These are phyloP conservation scores for Talaromyces amestolkiae DNA, from an alignment of 2,329 filamentous ascomycete genomes.

Conservation along the genomic window DNA sequence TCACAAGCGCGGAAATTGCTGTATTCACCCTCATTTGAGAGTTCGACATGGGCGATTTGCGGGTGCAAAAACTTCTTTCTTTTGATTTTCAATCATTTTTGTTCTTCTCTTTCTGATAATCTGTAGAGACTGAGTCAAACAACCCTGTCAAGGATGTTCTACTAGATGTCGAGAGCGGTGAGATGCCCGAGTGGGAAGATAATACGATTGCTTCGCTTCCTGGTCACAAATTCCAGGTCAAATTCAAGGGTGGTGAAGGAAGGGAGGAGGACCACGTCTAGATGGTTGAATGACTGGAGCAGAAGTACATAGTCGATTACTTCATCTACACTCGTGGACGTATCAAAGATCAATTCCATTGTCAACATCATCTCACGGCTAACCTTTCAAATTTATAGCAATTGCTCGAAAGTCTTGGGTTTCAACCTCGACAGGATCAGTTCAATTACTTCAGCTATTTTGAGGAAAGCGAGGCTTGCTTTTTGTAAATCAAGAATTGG, in stretches of 20 bases:
- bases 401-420: not conserved
- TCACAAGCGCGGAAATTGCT: not conserved
- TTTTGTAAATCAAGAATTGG: not conserved
- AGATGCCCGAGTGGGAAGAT: slow-evolving; percentile 1
- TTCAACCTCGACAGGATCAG: not conserved
- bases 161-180: not conserved
- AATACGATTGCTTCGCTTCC: slow-evolving; percentile 14
- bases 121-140: not conserved
- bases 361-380: not conserved
- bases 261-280: not conserved
- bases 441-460: not conserved
- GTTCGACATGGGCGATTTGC: not conserved
- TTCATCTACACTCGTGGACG: not conserved
- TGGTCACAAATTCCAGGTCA: not conserved
- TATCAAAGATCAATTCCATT: not conserved
- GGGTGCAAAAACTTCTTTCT: too few species aligned
- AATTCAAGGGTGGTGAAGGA: not conserved
- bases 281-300: not conserved
- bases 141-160: not conserved
- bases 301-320: not conserved
- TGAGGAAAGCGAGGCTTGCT: not conserved
- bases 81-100: too few species aligned
- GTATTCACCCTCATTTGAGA: not conserved
- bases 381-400: not conserved
- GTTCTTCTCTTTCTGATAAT: too few species aligned